Evolutionary conservation across 2,329 filamentous ascomycete genomes (phyloP).

Genomic region (Westerdykella sp.): DNA sequence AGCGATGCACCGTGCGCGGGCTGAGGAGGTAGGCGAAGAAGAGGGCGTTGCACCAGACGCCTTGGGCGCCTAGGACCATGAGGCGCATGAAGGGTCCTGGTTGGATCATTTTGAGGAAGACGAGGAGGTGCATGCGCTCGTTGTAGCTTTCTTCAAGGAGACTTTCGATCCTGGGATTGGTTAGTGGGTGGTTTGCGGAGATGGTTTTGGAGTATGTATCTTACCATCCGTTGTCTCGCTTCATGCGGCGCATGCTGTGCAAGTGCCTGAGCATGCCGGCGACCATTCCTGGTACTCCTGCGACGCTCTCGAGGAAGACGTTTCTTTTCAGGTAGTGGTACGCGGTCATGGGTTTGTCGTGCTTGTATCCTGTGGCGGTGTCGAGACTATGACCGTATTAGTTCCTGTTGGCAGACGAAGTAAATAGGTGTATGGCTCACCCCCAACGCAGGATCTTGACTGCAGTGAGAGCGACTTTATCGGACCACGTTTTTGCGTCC

Average conservation of each 20-base stretch:
- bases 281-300: constrained; percentile 94
- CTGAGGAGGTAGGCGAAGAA: constrained; percentile 85
- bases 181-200: constrained; percentile 3
- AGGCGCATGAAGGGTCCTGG: constrained; percentile 85
- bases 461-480: constrained; percentile 70
- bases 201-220: background rate
- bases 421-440: background rate
- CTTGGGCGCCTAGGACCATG: constrained; percentile 87
- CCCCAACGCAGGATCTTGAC: constrained; percentile 71
- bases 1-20: constrained; percentile 83
- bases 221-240: constrained; percentile 83
- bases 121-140: constrained; percentile 87
- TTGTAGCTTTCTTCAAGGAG: constrained; percentile 87
- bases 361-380: constrained; percentile 70
- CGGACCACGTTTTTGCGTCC: constrained; percentile 63
- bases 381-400: constrained; percentile 52
- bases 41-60: constrained; percentile 92
- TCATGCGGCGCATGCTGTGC: constrained; percentile 74
- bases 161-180: constrained; percentile 67
- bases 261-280: constrained; percentile 90
- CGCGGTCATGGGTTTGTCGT: constrained; percentile 68
- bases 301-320: constrained; percentile 90
- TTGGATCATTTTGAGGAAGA: constrained; percentile 85
- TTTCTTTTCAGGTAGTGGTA: constrained; percentile 85
- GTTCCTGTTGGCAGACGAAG: background rate